phyloP scores from a whole-genome alignment of 192 early-diverging fungal genomes.

The Rhizoclosmatium globosum region DNA sequence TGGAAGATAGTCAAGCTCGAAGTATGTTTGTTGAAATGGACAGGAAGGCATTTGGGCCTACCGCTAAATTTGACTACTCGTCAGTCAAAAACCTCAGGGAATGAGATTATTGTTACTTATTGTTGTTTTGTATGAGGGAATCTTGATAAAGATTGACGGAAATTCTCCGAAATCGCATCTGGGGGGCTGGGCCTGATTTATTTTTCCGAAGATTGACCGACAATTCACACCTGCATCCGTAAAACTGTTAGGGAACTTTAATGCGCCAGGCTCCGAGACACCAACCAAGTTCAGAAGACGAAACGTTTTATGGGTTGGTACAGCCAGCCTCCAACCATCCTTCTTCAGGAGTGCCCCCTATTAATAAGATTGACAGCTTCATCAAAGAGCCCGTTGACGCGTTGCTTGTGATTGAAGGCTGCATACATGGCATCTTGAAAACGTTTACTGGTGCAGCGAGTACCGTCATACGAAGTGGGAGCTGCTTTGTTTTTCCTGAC shows the following conservation, averaged over 20 bases:
- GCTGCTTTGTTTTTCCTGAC: neutral
- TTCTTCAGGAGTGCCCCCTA: no score
- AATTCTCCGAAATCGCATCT: neutral
- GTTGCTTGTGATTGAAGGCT: neutral
- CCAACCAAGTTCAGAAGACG: no score
- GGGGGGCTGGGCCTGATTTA: neutral
- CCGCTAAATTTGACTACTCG: neutral
- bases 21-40: conserved; percentile 34
- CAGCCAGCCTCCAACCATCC: no score
- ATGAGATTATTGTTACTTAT: neutral
- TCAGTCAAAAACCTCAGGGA: neutral
- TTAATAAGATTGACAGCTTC: neutral
- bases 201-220: neutral
- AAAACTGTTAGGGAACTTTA: no score
- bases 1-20: conserved; percentile 70
- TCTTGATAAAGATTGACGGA: neutral
- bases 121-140: neutral
- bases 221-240: no score
- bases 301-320: no score
- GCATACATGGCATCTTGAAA: conserved; percentile 5
- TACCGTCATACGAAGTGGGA: neutral
- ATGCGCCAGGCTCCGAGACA: no score
- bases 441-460: neutral
- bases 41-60: conserved; percentile 26
- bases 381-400: conserved; percentile 1